Evolutionary conservation across 768 basidiomycete genomes (phyloP).

Genomic region (Cytidiella melzeri): DNA sequence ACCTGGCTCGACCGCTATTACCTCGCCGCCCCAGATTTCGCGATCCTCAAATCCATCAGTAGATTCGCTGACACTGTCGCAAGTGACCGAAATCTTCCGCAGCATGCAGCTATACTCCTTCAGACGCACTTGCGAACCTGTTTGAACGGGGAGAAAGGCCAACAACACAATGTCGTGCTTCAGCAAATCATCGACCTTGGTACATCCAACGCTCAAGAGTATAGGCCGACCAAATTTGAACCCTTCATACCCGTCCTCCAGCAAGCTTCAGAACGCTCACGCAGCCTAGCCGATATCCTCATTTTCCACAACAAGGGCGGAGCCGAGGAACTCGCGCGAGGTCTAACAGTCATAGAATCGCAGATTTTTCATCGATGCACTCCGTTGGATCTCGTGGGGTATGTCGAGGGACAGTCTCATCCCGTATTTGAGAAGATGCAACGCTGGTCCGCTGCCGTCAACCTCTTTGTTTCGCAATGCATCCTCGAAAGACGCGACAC

Average conservation of each 20-base stretch:
- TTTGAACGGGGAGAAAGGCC: neutral
- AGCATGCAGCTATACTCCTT: neutral
- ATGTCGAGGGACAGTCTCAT: neutral
- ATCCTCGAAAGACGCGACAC: neutral
- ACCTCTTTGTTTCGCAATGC: neutral
- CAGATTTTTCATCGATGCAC: neutral
- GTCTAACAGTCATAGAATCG: neutral
- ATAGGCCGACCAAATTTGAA: neutral
- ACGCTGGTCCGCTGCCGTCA: neutral
- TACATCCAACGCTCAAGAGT: neutral
- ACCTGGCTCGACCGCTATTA: constrained; percentile 4
- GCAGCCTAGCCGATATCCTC: neutral
- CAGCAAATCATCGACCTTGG: neutral
- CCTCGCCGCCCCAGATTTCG: neutral
- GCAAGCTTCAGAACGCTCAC: neutral
- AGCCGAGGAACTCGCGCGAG: constrained; percentile 1
- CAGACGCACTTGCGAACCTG: neutral
- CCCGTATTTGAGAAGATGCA: neutral
- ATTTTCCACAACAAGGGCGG: neutral
- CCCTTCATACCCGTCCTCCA: neutral
- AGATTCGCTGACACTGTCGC: constrained; percentile 1
- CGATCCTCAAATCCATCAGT: neutral
- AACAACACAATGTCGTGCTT: neutral
- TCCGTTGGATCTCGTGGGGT: neutral
- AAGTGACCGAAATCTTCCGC: neutral